phyloP scores from a whole-genome alignment of 768 basidiomycete species.

The Daedaleopsis sinensis region DNA sequence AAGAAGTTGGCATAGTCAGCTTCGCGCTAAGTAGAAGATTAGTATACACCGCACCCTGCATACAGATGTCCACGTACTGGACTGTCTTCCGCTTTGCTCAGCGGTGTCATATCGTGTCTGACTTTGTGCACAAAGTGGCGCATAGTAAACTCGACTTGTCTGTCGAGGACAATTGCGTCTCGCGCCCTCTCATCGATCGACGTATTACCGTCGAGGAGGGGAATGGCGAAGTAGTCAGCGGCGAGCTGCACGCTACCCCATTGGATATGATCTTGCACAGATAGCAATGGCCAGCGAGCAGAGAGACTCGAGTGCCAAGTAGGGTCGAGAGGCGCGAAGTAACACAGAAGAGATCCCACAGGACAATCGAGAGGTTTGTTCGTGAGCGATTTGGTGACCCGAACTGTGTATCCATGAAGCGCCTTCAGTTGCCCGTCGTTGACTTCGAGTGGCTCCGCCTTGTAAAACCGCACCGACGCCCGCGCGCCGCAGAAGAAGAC shows the following conservation, averaged over 20 bases:
- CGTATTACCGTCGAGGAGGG: constrained; percentile 39
- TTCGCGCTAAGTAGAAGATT: constrained; percentile 52
- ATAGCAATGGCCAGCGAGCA: constrained; percentile 24
- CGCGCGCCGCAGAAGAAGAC: constrained; percentile 60
- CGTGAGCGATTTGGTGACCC: constrained; percentile 60
- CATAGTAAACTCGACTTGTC: constrained; percentile 74
- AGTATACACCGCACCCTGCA: constrained; percentile 8
- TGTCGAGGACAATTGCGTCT: constrained; percentile 76
- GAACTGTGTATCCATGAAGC: constrained; percentile 63
- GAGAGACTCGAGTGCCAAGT: constrained; percentile 39
- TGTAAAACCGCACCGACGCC: constrained; percentile 45
- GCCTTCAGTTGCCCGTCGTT: constrained; percentile 47
- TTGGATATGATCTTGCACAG: constrained; percentile 51
- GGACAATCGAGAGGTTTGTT: constrained; percentile 71
- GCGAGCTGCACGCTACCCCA: constrained; percentile 66
- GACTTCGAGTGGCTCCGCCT: constrained; percentile 52
- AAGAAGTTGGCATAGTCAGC: constrained; percentile 60
- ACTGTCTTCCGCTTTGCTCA: constrained; percentile 69
- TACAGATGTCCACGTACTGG: constrained; percentile 46
- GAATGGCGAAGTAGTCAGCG: constrained; percentile 52
- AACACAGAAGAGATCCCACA: constrained; percentile 58
- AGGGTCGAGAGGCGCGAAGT: constrained; percentile 61
- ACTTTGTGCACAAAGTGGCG: constrained; percentile 62
- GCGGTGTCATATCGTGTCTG: constrained; percentile 69
- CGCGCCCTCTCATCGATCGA: constrained; percentile 47